Evolutionary conservation across 2,329 filamentous ascomycete genomes (phyloP).

Genomic region (Hortaea sp.): DNA sequence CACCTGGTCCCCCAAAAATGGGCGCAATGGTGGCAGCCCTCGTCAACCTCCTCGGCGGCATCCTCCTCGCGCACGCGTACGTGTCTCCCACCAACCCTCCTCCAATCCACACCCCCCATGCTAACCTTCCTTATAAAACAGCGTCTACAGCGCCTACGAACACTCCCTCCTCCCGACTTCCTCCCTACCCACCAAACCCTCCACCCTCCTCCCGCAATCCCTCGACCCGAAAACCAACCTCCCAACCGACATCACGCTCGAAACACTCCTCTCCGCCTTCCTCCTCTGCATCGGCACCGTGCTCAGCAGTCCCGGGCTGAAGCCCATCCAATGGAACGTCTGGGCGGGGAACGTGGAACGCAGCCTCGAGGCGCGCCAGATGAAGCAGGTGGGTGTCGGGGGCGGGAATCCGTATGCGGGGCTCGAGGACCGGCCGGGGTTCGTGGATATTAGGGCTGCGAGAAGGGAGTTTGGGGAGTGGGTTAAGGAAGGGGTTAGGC

Average conservation of each 20-base stretch:
- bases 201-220: constrained; percentile 23
- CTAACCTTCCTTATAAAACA: constrained; percentile 38
- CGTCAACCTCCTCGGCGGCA: constrained; percentile 62
- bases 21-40: constrained; percentile 38
- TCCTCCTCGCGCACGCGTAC: constrained; percentile 82
- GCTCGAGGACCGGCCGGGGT: constrained; percentile 72
- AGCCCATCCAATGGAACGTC: constrained; percentile 73
- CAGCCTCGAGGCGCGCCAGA: constrained; percentile 46
- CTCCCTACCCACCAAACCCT: constrained; percentile 26
- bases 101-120: constrained; percentile 10
- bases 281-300: constrained; percentile 79
- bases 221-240: constrained; percentile 36
- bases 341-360: constrained; percentile 77
- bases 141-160: constrained; percentile 94
- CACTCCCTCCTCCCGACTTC: constrained; percentile 59
- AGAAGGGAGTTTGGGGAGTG: background rate
- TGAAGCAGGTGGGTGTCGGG: constrained; percentile 55
- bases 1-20: background rate
- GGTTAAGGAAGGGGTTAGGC: too few relatives aligned
- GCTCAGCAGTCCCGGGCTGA: constrained; percentile 62
- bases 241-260: constrained; percentile 77
- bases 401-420: constrained; percentile 71
- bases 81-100: constrained; percentile 23
- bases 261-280: constrained; percentile 71
- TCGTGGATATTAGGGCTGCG: constrained; percentile 65